Percentiles rank a stretch among this genome's conserved stretches.
Conservation (phyloP, 805 yeast genomes). For the Candida ulmi region DNA sequence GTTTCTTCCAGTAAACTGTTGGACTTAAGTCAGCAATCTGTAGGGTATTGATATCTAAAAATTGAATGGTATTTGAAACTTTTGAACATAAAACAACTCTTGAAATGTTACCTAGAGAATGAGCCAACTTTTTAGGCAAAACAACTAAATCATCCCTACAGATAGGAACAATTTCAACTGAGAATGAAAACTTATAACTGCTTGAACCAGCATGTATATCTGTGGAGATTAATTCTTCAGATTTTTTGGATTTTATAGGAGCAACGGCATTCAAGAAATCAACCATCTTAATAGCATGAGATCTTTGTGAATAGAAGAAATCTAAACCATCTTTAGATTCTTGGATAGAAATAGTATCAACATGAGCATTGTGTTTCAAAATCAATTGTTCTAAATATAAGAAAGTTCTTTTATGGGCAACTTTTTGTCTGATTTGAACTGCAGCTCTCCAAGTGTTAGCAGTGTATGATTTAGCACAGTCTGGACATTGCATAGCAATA, state of each 20-base stretch:
- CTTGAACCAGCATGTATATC: conserved; percentile 91
- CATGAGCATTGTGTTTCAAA: conserved; percentile 86
- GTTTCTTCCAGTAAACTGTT: conserved; percentile 70
- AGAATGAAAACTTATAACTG: conserved; percentile 83
- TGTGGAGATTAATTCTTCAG: conserved; percentile 86
- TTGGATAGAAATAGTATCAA: conserved; percentile 87
- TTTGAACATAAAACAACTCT: conserved; percentile 82
- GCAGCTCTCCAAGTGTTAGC: conserved; percentile 98
- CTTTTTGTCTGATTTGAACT: conserved; percentile 97
- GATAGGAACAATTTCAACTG: conserved; percentile 92
- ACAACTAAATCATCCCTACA: conserved; percentile 96
- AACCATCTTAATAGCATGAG: conserved; percentile 90
- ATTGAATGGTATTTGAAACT: conserved; percentile 76
- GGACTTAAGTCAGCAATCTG: conserved; percentile 73
- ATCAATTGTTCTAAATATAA: conserved; percentile 93
- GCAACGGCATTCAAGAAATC: conserved; percentile 83
- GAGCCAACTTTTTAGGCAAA: conserved; percentile 82
- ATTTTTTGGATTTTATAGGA: conserved; percentile 76
- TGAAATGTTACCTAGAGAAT: conserved; percentile 74
- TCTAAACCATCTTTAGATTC: conserved; percentile 94
- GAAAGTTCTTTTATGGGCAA: conserved; percentile 93
- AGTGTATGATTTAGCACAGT: conserved; percentile 96
- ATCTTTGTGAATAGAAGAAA: conserved; percentile 82
- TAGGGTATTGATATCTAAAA: conserved; percentile 78
- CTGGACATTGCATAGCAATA: conserved; percentile 95